Percentiles rank a stretch among this genome's conserved stretches.
Conservation (phyloP, 805 yeast genomes). For the Candida pini region DNA sequence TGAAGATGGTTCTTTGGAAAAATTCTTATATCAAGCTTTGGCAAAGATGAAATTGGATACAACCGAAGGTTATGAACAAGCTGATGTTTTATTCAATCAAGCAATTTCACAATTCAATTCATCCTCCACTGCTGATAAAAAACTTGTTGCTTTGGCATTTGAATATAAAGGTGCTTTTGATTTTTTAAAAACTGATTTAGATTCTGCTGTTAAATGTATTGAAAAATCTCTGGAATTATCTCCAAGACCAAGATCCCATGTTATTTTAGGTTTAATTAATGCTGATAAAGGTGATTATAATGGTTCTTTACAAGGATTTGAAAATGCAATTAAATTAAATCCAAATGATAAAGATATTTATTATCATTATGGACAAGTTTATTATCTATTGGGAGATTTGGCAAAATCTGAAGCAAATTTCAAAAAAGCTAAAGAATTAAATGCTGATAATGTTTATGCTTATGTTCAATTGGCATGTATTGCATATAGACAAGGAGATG, state of each 20-base stretch:
- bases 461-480: constrained; percentile 92
- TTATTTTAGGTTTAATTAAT: constrained; percentile 73
- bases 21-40: constrained; percentile 60
- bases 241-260: constrained; percentile 79
- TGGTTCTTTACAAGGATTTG: constrained; percentile 62
- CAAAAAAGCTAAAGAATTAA: constrained; percentile 65
- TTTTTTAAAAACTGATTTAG: constrained; percentile 72
- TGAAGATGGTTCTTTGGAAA: constrained; percentile 55
- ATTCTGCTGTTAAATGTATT: constrained; percentile 57
- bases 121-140: constrained; percentile 31
- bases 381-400: constrained; percentile 73
- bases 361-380: constrained; percentile 93
- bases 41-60: constrained; percentile 42
- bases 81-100: constrained; percentile 52
- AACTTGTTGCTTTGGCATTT: constrained; percentile 61
- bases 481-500: constrained; percentile 69
- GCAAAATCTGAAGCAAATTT: constrained; percentile 69
- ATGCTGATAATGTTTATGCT: constrained; percentile 73
- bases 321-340: constrained; percentile 62
- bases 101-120: constrained; percentile 42
- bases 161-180: constrained; percentile 81
- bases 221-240: constrained; percentile 56
- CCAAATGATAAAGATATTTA: constrained; percentile 74
- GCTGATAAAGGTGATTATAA: constrained; percentile 70
- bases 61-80: constrained; percentile 55